Percentiles rank a stretch among this genome's conserved stretches.
Conservation (phyloP, 1,284 basidiomycete species). For the Entoloma clypeatum region DNA sequence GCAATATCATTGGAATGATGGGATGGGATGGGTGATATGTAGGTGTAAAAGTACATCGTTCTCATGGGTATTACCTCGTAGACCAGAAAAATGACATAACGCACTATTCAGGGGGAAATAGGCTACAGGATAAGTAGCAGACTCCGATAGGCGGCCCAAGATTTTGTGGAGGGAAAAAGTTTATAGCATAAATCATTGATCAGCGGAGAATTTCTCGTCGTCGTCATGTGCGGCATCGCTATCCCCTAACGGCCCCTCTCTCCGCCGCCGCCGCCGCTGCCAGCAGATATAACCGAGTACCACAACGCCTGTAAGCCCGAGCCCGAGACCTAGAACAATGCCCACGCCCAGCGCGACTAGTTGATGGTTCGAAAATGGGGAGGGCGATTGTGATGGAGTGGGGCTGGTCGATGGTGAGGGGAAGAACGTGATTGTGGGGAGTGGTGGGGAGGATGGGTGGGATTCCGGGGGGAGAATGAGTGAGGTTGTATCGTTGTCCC, state of each 20-base stretch:
- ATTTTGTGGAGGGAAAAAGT: too few species aligned
- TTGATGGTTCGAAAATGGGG: constrained; percentile 17
- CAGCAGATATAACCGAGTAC: constrained; percentile 30
- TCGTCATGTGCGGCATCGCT: too few species aligned
- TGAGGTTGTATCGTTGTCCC: constrained; percentile 30
- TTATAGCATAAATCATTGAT: too few species aligned
- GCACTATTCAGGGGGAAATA: too few species aligned
- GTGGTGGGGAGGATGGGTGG: constrained; percentile 33
- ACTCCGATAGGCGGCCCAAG: too few species aligned
- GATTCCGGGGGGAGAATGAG: constrained; percentile 40
- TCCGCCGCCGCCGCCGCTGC: constrained; percentile 26
- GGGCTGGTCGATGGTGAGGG: constrained; percentile 14
- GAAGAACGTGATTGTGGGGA: constrained; percentile 20
- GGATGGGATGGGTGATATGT: too few species aligned
- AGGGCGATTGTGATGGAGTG: constrained; percentile 12
- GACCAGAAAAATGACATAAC: too few species aligned
- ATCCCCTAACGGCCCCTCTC: constrained; percentile 6
- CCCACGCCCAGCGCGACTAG: constrained; percentile 35
- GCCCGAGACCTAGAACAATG: constrained; percentile 36
- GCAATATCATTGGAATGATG: too few species aligned
- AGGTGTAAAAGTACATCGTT: too few species aligned
- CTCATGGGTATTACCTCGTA: too few species aligned
- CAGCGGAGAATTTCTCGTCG: too few species aligned
- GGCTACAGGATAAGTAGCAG: too few species aligned
- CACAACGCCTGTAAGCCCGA: constrained; percentile 34